Evolutionary conservation across 148 eudicot species (phyloP), one percentile per base, ranked within the genome.

Genomic region (Chenopodium berlandieri): DNA sequence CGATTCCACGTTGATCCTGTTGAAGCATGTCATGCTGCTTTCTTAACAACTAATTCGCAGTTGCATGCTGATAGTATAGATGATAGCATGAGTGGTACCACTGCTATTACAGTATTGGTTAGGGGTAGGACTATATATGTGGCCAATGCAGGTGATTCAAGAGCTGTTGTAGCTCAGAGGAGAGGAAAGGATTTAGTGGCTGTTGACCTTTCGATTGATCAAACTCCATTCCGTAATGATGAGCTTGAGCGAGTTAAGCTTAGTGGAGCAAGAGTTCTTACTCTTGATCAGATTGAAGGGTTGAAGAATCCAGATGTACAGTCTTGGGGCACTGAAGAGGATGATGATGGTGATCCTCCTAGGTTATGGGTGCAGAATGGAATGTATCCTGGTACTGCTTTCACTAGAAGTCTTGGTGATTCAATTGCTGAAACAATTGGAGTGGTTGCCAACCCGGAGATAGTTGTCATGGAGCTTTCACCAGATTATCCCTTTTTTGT

Each of bases 201-300:
- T 4, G 90, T 94, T 81, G 99, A 96, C 85, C 80, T 96, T 19
- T 92, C 98, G 19, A 89, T 92, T 77, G 99, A 96, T 79, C 99
- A 96, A 86, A 96, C 99, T 75, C 99, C 99, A 25, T 96, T 91
- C 48, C 87, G 99, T 48, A 82, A 81, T 32, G 99, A 96, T 79
- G 99, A 96, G 86, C 92, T 88, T 77, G 97, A 94, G 85, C 85
- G 99, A 72, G 99, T 94, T 60, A 96, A 89, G 92, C 90, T 83
- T 71, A 92, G 92, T 88, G 99, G 99, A 82, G 99, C 98, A 5
- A 90, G 99, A 81, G 99, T 96, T 86, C 91, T 96, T 56, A 96
- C 99, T n/a, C 87, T 96, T 87, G 99, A 96, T 85, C 99, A 96
- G 86, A 96, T 96, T 85, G 99, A 96, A 89, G 99, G 99, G 79